Evolutionary conservation across 169 alveolate genomes (phyloP).

Genomic region (Eimeria necatrix): DNA sequence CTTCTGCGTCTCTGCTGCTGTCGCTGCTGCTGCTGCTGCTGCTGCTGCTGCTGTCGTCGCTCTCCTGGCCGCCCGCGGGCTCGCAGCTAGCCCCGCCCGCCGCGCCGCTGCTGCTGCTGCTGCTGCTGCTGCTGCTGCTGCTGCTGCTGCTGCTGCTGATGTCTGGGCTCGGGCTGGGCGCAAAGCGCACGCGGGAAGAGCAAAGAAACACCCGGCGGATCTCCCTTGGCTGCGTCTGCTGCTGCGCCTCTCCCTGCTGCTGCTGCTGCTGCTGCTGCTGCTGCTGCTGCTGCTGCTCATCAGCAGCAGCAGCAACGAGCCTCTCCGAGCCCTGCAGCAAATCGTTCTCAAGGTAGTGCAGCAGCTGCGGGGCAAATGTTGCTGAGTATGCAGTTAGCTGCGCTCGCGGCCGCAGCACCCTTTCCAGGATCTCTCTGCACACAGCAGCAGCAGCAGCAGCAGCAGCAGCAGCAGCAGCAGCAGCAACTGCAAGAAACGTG

Average conservation of each 20-base stretch:
- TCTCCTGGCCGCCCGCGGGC: not conserved
- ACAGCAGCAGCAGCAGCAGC: not conserved
- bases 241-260: not conserved
- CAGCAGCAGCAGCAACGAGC: not conserved
- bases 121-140: slow-evolving; percentile 9
- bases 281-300: not conserved
- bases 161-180: not conserved
- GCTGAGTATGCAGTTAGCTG: slow-evolving; percentile 84
- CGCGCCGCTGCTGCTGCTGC: slow-evolving; percentile 6
- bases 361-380: slow-evolving; percentile 81
- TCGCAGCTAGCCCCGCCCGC: not conserved
- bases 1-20: not conserved
- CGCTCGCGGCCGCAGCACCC: slow-evolving; percentile 27
- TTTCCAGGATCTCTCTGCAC: not conserved
- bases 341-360: slow-evolving; percentile 49
- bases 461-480: not conserved
- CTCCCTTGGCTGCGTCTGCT: not conserved
- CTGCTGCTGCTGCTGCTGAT: not conserved
- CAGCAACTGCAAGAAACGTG: not conserved
- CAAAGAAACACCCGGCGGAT: not conserved
- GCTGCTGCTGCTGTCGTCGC: not conserved
- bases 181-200: not conserved
- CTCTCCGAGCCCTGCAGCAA: not conserved
- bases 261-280: not conserved
- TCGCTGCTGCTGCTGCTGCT: not conserved